Base-by-base conservation (phyloP, 257 asterid genomes). In the Datura wrightii region DNA sequence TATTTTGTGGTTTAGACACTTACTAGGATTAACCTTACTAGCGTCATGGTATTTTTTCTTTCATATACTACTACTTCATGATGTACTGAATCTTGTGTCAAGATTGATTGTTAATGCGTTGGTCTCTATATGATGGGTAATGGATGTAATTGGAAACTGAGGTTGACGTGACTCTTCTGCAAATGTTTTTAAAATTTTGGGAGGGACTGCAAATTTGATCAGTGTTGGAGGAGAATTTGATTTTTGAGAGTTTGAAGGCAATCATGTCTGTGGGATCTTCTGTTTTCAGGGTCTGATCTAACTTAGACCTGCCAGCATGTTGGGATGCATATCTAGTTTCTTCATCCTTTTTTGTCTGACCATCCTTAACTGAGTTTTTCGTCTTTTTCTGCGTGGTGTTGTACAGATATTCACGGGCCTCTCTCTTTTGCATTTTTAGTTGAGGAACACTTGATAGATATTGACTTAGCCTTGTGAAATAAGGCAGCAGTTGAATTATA, bases 241-340 rank as follows among this genome's bases (percentile, higher is more conserved):
- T 34, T 76, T 76, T 15, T 50, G 10, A 3, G 58, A 76, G 62
- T 50, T 76, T 50, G 82, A 76, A 15, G 60, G 42, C 1, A 16
- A 74, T 19, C 74, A 36, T 34, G 48, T 66, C 31, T 8, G 13
- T 3, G 19, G 60, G 81, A 48, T 48, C 39, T 74, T 74, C 56
- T 46, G 24, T 46, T 74, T 44, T 19, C 81, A 48, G 81, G 58
- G 42, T 74, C 60, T 74, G 60, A 9, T 9, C 13, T 50, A 74
- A 74, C 60, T 74, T 74, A 48, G 82, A 13, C 63, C 34, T 52
- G 63, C 82, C 31, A 46, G 46, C 58, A 34, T 76, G 24, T 34
- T 50, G 60, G 79, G 58, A 76, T 76, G 15, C 63, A 16, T 76
- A 19, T 19, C 36, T 5, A 74, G n/a, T 72, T 50, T 13, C 78